These are phyloP conservation scores for Candida sanyaensis DNA, from an alignment of 1,139 yeast genomes.

Conservation along the genomic window DNA sequence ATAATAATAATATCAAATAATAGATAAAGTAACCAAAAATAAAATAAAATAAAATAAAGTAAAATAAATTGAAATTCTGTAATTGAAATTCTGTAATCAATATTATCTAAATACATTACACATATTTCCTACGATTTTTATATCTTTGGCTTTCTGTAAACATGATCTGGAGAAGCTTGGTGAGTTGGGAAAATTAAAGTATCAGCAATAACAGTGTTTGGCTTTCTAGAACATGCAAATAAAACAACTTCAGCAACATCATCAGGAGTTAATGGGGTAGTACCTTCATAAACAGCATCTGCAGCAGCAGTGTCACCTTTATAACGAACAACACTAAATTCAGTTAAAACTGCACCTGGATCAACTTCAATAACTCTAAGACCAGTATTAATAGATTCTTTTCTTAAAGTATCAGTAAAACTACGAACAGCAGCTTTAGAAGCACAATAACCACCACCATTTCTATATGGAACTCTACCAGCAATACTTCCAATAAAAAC, in stretches of 20 bases:
- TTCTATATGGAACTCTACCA: constrained; percentile 53
- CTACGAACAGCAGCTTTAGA: constrained; percentile 50
- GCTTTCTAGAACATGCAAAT: constrained; percentile 49
- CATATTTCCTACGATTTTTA: not conserved
- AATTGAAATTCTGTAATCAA: too few relatives aligned
- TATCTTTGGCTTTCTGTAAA: constrained; percentile 24
- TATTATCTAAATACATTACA: too few relatives aligned
- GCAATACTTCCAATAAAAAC: constrained; percentile 54
- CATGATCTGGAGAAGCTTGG: constrained; percentile 65
- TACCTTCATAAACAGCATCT: constrained; percentile 46
- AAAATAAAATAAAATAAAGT: too few relatives aligned
- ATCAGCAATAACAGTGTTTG: constrained; percentile 53
- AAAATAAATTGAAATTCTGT: too few relatives aligned
- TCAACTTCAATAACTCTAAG: constrained; percentile 52
- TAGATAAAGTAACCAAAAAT: too few relatives aligned
- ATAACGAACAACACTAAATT: constrained; percentile 49
- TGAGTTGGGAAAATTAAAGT: constrained; percentile 50
- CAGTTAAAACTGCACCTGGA: constrained; percentile 56
- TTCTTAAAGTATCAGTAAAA: constrained; percentile 49
- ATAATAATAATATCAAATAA: not conserved
- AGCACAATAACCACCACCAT: constrained; percentile 54
- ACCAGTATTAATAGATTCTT: constrained; percentile 46
- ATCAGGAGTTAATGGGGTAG: constrained; percentile 47
- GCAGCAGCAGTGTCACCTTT: constrained; percentile 45
- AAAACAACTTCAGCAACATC: constrained; percentile 55